Percentiles rank a stretch among this genome's conserved stretches.
Conservation (phyloP, 1,284 basidiomycete species). For the Porogramme epimiltina region DNA sequence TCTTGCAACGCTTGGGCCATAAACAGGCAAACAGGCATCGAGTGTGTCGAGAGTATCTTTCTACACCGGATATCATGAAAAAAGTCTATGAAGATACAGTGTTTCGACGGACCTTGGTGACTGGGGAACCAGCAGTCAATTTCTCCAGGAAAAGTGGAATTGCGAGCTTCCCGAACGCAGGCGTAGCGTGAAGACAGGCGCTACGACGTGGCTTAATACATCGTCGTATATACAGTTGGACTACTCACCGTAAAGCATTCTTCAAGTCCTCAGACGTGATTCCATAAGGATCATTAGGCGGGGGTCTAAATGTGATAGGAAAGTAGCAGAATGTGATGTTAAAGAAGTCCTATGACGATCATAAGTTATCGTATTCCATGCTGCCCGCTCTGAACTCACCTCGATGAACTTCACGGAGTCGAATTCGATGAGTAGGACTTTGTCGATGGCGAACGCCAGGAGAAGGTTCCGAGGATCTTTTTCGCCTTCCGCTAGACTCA, state of each 20-base stretch:
- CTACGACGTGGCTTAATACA: conserved; percentile 21
- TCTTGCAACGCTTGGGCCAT: conserved; percentile 66
- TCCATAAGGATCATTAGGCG: conserved; percentile 92
- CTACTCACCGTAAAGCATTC: conserved; percentile 61
- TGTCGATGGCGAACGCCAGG: conserved; percentile 86
- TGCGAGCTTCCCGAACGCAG: conserved; percentile 83
- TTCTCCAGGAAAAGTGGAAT: conserved; percentile 94
- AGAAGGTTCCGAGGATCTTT: conserved; percentile 97
- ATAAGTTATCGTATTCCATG: background rate
- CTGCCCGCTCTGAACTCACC: conserved; percentile 45
- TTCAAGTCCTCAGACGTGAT: conserved; percentile 91
- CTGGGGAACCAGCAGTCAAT: conserved; percentile 80
- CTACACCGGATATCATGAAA: no score
- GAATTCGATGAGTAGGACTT: conserved; percentile 88
- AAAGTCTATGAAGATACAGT: no score
- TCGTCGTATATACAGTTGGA: background rate
- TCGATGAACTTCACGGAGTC: conserved; percentile 76
- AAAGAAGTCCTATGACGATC: conserved; percentile 74
- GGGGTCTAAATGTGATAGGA: conserved; percentile 95
- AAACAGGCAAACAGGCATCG: conserved; percentile 76
- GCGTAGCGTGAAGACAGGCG: conserved; percentile 76
- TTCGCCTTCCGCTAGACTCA: conserved; percentile 86
- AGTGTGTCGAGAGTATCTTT: conserved; percentile 83
- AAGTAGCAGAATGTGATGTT: conserved; percentile 99
- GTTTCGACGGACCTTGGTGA: conserved; percentile 75